These are phyloP conservation scores for Phytopythium kandeliae DNA, from an alignment of 352 stramenopile genomes.

Conservation along the genomic window DNA sequence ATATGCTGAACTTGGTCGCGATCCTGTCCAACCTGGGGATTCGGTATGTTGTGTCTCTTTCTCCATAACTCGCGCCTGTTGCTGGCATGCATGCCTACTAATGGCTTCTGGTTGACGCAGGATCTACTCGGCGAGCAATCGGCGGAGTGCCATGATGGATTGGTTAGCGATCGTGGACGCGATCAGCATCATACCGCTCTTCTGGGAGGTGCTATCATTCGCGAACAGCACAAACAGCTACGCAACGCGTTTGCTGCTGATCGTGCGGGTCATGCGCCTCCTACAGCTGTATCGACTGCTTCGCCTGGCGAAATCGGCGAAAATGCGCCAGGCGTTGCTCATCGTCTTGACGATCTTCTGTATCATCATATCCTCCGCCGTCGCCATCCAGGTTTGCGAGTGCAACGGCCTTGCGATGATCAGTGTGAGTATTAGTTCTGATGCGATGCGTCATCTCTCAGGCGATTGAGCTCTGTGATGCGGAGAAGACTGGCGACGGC, in stretches of 20 bases:
- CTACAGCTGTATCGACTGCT: constrained; percentile 63
- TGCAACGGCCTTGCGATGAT: no score
- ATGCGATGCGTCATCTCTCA: constrained; percentile 15
- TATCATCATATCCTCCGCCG: constrained; percentile 59
- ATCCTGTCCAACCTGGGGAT: constrained; percentile 39
- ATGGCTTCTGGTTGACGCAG: constrained; percentile 12
- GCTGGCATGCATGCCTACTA: no score
- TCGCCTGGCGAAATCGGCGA: constrained; percentile 48
- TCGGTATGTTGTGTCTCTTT: no score
- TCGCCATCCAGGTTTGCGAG: constrained; percentile 47
- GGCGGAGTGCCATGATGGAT: constrained; percentile 41
- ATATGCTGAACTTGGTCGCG: constrained; percentile 40
- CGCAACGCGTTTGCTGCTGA: constrained; percentile 53
- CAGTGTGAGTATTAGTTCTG: not conserved
- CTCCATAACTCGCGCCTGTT: no score
- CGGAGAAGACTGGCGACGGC: constrained; percentile 5
- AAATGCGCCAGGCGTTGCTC: constrained; percentile 40
- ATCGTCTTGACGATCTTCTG: constrained; percentile 48
- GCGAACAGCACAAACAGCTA: constrained; percentile 27
- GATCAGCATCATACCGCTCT: constrained; percentile 35
- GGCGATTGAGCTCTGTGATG: constrained; percentile 63
- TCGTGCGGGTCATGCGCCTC: constrained; percentile 49
- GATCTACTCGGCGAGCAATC: constrained; percentile 63
- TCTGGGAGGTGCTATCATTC: constrained; percentile 24
- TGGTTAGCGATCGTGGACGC: constrained; percentile 64